Evolutionary conservation across 2,329 filamentous ascomycete genomes (phyloP).

Genomic region (Aureobasidium namibiae): DNA sequence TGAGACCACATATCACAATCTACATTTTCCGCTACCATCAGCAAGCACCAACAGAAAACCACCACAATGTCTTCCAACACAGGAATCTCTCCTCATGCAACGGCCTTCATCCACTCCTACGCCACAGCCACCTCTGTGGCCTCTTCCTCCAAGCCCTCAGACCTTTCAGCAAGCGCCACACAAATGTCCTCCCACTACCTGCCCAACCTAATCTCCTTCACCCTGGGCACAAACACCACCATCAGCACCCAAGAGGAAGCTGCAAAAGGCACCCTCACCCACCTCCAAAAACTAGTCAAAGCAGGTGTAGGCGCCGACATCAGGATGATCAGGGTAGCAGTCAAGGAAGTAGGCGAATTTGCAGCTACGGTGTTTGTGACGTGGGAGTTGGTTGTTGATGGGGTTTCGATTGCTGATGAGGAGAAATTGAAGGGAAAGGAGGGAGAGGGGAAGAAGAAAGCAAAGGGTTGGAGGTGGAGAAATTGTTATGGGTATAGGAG

Average conservation of each 20-base stretch:
- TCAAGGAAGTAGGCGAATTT: background rate
- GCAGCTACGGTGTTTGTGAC: conserved; percentile 12
- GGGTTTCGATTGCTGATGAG: background rate
- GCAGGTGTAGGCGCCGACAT: conserved; percentile 10
- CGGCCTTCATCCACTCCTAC: background rate
- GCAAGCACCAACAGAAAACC: background rate
- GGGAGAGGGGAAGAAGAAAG: background rate
- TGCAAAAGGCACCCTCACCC: background rate
- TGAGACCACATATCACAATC: no score
- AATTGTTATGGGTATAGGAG: conserved; percentile 14
- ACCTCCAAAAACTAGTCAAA: conserved; percentile 10
- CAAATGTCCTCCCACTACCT: conserved; percentile 13
- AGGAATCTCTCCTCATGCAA: background rate
- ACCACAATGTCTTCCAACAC: background rate
- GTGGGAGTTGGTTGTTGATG: conserved; percentile 8
- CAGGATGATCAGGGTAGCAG: background rate
- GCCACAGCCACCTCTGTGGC: background rate
- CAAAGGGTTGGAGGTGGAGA: conserved; percentile 11
- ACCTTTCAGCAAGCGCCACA: conserved; percentile 21
- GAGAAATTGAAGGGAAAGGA: background rate
- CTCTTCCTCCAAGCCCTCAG: background rate
- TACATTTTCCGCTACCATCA: background rate
- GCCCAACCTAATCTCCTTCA: background rate
- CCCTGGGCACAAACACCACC: conserved; percentile 1
- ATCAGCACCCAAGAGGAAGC: background rate